A percentile compares a stretch with the other conserved stretches of the same genome.
Conservation (phyloP, 768 basidiomycete species). For the Tylopilus sp. region DNA sequence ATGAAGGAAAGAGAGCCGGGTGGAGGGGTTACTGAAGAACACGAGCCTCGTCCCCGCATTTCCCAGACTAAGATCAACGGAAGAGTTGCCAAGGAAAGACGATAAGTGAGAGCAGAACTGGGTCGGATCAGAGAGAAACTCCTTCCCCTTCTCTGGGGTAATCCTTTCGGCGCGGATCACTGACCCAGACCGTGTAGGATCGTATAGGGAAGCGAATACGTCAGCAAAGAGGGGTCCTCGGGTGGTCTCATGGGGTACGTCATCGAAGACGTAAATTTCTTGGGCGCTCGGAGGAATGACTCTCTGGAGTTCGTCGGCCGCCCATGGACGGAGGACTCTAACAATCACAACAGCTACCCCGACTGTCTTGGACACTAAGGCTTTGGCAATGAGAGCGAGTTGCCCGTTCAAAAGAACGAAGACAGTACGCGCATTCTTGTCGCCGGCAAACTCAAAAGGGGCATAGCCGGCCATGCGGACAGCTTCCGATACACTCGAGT, state of each 20-base stretch:
- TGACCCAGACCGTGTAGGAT: constrained; percentile 33
- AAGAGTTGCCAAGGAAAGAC: constrained; percentile 24
- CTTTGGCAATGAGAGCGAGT: constrained; percentile 61
- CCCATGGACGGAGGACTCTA: constrained; percentile 84
- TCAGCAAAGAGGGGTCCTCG: constrained; percentile 71
- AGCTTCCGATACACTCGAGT: constrained; percentile 42
- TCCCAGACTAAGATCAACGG: constrained; percentile 26
- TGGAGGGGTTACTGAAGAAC: constrained; percentile 50
- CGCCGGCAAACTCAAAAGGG: constrained; percentile 77
- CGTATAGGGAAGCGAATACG: constrained; percentile 59
- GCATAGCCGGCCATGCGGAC: constrained; percentile 59
- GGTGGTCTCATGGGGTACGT: constrained; percentile 59
- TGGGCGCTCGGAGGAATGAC: constrained; percentile 58
- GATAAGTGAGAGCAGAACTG: constrained; percentile 43
- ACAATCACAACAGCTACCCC: constrained; percentile 69
- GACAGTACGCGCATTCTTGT: constrained; percentile 56
- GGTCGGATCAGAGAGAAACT: constrained; percentile 44
- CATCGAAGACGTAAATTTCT: constrained; percentile 72
- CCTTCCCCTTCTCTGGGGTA: constrained; percentile 52
- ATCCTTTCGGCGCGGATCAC: constrained; percentile 55
- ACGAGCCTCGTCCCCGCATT: constrained; percentile 39
- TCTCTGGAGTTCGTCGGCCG: constrained; percentile 55
- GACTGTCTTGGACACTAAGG: constrained; percentile 39
- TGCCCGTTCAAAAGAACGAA: constrained; percentile 76
- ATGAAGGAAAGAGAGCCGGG: constrained; percentile 46